Evolutionary conservation across 805 yeast species (phyloP), one percentile per base, ranked within the genome.

Genomic region (Yarrowia hollandica): DNA sequence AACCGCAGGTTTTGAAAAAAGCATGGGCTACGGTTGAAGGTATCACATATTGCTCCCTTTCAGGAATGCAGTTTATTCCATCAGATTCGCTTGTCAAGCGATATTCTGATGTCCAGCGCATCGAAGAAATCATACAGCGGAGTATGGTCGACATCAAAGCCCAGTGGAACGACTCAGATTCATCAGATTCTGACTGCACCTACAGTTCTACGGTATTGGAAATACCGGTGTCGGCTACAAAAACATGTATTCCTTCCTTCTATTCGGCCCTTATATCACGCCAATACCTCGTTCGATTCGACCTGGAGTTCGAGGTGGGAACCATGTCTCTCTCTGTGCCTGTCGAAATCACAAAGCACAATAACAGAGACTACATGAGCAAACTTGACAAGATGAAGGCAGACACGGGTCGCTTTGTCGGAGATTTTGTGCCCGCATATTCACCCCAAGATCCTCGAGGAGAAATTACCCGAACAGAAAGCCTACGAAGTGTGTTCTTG

Each of bases 381-480:
- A 44, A 44, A 9, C 52, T 44, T 5, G 52, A 44, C 33, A 44
- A 5, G 22, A 44, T 44, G 52, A 44, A 44, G 35, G 52, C 52
- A 10, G 35, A 28, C 8, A 44, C 52, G 2, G 52, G 52, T 7
- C 34, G 52, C 11, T 44, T 44, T 30, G 52, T 44, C 3, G 52
- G 52, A 14, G 52, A 44, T 10, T 44, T 44, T 19, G 52, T 44
- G 52, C 52, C 52, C 19, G 35, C 52, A 28, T 44, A 44, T 30
- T 44, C 52, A 9, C 26, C 52, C 7, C 52, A 28, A 19, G 52
- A 44, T 10, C 52, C 52, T 14, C 34, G 52, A 28, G 52, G 35
- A 28, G 52, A 44, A 19, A 44, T 44, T 25, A 44, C 35, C 1
- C 35, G 52, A 18, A 44, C 52, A 4, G 52, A 44, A n/a, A 44